Evolutionary conservation across 2,329 filamentous ascomycete species (phyloP), one percentile per base, ranked within the genome.

Genomic region (Fonsecaea multimorphosa): DNA sequence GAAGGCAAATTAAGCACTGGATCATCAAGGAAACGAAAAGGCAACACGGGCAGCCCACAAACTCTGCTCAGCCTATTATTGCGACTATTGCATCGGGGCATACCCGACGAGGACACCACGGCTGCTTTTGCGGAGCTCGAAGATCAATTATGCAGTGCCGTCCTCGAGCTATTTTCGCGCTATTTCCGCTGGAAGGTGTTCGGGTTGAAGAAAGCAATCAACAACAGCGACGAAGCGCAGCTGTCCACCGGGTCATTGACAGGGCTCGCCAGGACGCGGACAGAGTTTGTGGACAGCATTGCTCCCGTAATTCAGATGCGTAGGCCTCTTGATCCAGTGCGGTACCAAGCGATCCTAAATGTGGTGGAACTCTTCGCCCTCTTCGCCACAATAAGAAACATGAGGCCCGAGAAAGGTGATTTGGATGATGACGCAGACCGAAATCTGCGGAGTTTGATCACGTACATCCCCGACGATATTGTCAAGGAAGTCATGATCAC

Each of bases 111-210:
- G 59, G 87, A 89, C 61, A 81, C 63, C 2, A 87, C 92, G 61
- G 86, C 89, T 51, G 89, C 90, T 14, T 84, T 89, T 29, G 90
- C 93, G 68, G 88, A 88, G 51, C 81, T 91, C 12, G 94, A 98
- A 76, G 91, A 95, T 71, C 88, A 91, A 69, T 83, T 95, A 51
- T 88, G 92, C 6, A 83, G 87, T 1, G 90, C 89, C 72, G 89
- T 92, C 32, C 90, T 96, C 73, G 90, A 91, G 70, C 85, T 89
- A 1, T 84, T 90, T 58, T 84, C 93, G 54, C 92, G 96, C 78
- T 98, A 97, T 79, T 96, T 97, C 75, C 92, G 96, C 87, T 99
- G 95, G 95, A 94, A 95, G 75, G 85, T 90, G 24, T 86, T 87
- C 60, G 82, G 84, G 59, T 74, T 92, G 66, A 81, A 83, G 68